Evolutionary conservation across 2,329 filamentous ascomycete species (phyloP), one percentile per base, ranked within the genome.

Genomic region (Colletotrichum endophyticum): DNA sequence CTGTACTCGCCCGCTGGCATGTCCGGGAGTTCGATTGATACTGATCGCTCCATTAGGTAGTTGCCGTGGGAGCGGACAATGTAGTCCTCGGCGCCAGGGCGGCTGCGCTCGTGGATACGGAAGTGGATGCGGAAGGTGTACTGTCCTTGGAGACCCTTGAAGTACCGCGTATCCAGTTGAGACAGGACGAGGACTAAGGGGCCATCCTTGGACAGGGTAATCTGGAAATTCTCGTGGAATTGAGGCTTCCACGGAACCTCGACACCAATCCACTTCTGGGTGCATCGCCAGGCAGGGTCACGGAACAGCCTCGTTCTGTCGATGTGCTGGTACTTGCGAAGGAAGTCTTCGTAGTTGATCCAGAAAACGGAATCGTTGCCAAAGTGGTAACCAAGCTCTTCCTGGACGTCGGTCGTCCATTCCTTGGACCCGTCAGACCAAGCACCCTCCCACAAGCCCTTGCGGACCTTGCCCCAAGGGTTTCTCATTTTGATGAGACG

Each of bases 321-420:
- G 70, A 93, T 90, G 78, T 89, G 88, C 66, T 89, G 89, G 80
- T 91, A 93, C 79, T 93, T 93, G 78, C 89, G 88, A 15, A 93
- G 87, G 69, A 94, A 86, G 79, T 93, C 92, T 67, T 90, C 87
- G 79, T 92, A 93, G 3, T 90, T 88, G 75, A 93, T 92, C 91
- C 91, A 93, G 80, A 93, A 93, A 15, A 91, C 90, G 1, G 90
- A 91, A 79, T 93, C 91, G 78, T 89, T 90, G 27, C 91, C 91
- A 73, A 93, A 93, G 34, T 87, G 88, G 80, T 92, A 91, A 57
- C 86, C 87, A 2, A 93, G 87, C 81, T 92, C 91, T 73, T 88
- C 84, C 66, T 92, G 89, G 44, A 88, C 88, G 28, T 92, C 90
- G 2, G 88, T 85, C 1, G 91, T 92, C 88, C 91, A 92, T 80